Conservation (phyloP, 164 flowering plant species). For the Vitis amurensis region DNA sequence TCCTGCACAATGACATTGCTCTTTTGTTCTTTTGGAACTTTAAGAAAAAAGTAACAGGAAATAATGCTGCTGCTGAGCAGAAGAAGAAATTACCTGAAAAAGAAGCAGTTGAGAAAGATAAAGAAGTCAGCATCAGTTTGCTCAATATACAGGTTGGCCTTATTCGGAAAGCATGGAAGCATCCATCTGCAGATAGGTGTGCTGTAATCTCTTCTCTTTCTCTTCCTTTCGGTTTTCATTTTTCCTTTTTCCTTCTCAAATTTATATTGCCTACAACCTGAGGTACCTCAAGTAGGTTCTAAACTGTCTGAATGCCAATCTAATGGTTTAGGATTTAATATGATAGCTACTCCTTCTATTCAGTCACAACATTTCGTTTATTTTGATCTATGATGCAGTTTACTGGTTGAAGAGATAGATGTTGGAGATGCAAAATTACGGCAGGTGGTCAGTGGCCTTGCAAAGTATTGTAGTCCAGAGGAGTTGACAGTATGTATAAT, state of each 20-base stretch:
- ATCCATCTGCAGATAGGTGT: conserved; percentile 99
- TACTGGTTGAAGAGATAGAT: conserved; percentile 97
- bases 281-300: neutral
- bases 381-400: conserved; percentile 42
- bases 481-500: conserved; percentile 58
- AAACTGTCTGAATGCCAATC: neutral
- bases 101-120: conserved; percentile 56
- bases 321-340: neutral
- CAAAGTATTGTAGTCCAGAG: conserved; percentile 77
- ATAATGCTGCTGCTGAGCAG: conserved; percentile 42
- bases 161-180: conserved; percentile 93
- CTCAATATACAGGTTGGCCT: conserved; percentile 90
- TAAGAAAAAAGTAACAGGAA: conserved; percentile 43
- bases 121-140: conserved; percentile 67
- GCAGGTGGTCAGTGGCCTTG: conserved; percentile 98
- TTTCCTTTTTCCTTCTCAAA: no score
- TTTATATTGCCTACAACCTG: neutral
- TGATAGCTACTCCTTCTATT: neutral
- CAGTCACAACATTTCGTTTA: neutral
- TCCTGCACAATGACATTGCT: conserved; percentile 7
- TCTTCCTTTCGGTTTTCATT: neutral
- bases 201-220: neutral
- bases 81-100: conserved; percentile 59
- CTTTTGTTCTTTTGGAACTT: conserved; percentile 14
- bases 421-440: conserved; percentile 78